These are phyloP conservation scores for Colletotrichum scovillei DNA, from an alignment of 2,329 filamentous ascomycete genomes.

Conservation along the genomic window DNA sequence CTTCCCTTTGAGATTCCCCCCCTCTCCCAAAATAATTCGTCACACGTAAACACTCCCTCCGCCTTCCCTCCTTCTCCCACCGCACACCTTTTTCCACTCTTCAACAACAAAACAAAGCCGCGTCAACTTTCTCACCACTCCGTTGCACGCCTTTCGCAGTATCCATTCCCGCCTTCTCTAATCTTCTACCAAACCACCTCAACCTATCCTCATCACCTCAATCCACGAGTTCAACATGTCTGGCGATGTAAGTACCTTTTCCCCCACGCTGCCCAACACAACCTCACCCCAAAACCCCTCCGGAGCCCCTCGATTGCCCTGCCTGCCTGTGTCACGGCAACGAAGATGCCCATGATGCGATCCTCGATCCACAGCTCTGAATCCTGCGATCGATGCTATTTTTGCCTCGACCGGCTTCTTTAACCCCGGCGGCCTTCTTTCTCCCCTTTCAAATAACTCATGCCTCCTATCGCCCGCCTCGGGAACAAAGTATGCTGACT, in stretches of 20 bases:
- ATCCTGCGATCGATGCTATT: neutral
- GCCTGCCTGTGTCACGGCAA: constrained; percentile 16
- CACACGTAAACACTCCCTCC: constrained; percentile 36
- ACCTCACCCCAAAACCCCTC: constrained; percentile 32
- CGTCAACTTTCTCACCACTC: constrained; percentile 28
- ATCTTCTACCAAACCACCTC: constrained; percentile 19
- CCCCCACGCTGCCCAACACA: constrained; percentile 32
- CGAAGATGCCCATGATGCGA: constrained; percentile 10
- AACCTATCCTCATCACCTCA: constrained; percentile 24
- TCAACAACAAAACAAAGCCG: constrained; percentile 35
- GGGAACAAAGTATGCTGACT: constrained; percentile 46
- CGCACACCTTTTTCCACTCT: constrained; percentile 30
- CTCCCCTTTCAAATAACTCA: constrained; percentile 23
- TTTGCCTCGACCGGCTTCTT: neutral
- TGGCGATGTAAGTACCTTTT: constrained; percentile 37
- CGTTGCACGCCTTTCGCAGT: constrained; percentile 28
- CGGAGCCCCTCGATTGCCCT: constrained; percentile 27
- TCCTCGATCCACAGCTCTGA: neutral
- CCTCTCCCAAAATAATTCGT: constrained; percentile 36
- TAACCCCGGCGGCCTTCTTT: neutral
- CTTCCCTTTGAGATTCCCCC: constrained; percentile 30
- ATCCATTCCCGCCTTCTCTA: constrained; percentile 13
- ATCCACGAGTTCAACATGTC: constrained; percentile 35
- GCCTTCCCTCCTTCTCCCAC: constrained; percentile 33
- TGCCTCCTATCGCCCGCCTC: neutral